Base-by-base conservation (phyloP, 129 eudicot species). In the Centrapalus pauciflorus region DNA sequence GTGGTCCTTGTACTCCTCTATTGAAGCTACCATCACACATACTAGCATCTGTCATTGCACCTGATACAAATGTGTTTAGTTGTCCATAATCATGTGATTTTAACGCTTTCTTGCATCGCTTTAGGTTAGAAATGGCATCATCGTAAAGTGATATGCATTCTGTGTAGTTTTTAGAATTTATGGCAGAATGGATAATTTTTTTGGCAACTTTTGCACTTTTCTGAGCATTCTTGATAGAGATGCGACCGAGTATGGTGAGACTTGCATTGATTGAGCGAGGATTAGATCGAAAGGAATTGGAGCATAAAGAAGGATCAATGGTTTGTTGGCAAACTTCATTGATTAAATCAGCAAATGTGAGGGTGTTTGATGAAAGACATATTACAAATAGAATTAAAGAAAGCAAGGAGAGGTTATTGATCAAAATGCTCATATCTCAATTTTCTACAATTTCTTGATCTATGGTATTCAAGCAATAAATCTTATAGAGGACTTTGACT, bases 21-120 rank as follows among this genome's bases (percentile, higher is more conserved):
- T 79, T 49, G 17, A 81, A 71, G 34, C 76, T 72, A 21, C 79
- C 79, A 40, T 81, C 81, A 71, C 85, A 76, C 40, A 66, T 71
- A 23, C 30, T 66, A 7, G 81, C 75, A 21, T 66, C 81, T 0
- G 72, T 72, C 24, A 60, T 6, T 35, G 77, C 79, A 24, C 64
- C 81, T 0, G 79, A 65, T 1, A 74, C 76, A 20, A 55, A 23
- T 0, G 63, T 40, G 16, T 55, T 65, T 2, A 76, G 10, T 28
- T 55, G 24, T 13, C 50, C 63, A 55, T 55, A 71, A 46, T 81
- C 82, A 28, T 24, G 63, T 35, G 71, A 34, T 11, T 54, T 66
- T 35, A 76, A 30, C 1, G 26, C 50, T 25, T 50, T 59, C 55
- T 72, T 64, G 50, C 71, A 58, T 29, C 62, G 64, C 27, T 60